Evolutionary conservation across 495 filamentous ascomycete genomes (phyloP).

Genomic region (Glonium stellatum): DNA sequence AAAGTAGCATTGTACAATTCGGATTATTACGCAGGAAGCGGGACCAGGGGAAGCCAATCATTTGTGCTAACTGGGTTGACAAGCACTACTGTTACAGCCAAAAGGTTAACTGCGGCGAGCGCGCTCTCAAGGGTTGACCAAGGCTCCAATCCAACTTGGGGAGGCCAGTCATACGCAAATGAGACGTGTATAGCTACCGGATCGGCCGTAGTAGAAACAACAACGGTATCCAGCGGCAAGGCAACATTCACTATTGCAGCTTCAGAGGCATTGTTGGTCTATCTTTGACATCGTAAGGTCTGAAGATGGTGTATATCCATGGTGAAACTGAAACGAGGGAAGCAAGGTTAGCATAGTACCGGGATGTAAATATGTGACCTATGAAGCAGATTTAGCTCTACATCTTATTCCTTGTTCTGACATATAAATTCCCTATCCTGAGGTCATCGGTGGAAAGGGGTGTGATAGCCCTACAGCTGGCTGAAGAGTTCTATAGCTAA

Average conservation of each 20-base stretch:
- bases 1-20: constrained; percentile 50
- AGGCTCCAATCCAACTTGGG: constrained; percentile 43
- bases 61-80: constrained; percentile 44
- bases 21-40: constrained; percentile 45
- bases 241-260: constrained; percentile 45
- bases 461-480: too few relatives aligned
- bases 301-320: too few relatives aligned
- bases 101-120: constrained; percentile 49
- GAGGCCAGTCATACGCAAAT: constrained; percentile 49
- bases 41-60: constrained; percentile 40
- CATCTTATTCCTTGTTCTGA: too few relatives aligned
- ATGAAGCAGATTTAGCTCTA: too few relatives aligned
- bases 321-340: too few relatives aligned
- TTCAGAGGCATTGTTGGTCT: constrained; percentile 50
- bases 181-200: constrained; percentile 39
- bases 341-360: too few relatives aligned
- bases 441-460: too few relatives aligned
- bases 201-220: constrained; percentile 39
- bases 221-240: constrained; percentile 33
- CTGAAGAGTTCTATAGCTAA: too few relatives aligned
- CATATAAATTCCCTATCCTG: too few relatives aligned
- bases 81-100: constrained; percentile 39
- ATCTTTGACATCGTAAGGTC: constrained; percentile 31
- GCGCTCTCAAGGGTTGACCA: constrained; percentile 45
- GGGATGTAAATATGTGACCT: too few relatives aligned